Conservation (phyloP, 2,329 filamentous ascomycete species). For the Thelonectria discophora region DNA sequence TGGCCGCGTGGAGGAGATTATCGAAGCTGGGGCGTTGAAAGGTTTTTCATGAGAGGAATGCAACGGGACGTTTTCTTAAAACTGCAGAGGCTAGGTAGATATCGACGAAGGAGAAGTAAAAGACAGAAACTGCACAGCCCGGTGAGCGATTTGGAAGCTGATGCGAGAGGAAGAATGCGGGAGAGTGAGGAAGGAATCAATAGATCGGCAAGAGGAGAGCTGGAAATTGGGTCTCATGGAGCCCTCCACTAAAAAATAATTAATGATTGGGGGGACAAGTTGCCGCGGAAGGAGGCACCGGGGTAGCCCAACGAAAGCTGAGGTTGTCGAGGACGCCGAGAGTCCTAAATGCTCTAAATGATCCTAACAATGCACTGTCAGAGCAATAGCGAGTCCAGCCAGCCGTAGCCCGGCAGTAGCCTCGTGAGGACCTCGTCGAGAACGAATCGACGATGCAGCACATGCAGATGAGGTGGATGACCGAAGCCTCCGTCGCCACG, state of each 20-base stretch:
- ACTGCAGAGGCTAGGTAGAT: background rate
- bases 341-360: too few species aligned
- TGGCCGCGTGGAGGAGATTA: conserved; percentile 36
- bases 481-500: conserved; percentile 10
- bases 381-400: background rate
- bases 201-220: conserved; percentile 15
- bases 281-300: conserved; percentile 4
- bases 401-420: conserved; percentile 10
- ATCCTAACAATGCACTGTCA: background rate
- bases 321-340: background rate
- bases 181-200: conserved; percentile 1
- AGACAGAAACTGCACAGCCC: background rate
- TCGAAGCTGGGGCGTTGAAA: conserved; percentile 30
- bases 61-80: background rate
- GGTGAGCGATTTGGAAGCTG: conserved; percentile 7
- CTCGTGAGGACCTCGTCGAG: background rate
- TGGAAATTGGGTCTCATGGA: conserved; percentile 25
- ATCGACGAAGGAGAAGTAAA: background rate
- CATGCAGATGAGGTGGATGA: conserved; percentile 10
- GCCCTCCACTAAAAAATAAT: conserved; percentile 13
- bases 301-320: conserved; percentile 6
- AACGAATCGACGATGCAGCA: background rate
- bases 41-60: conserved; percentile 4
- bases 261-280: conserved; percentile 14
- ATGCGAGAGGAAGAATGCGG: conserved; percentile 5